Evolutionary conservation across 1,284 basidiomycete genomes (phyloP).

Genomic region (Cryptococcus sp.): DNA sequence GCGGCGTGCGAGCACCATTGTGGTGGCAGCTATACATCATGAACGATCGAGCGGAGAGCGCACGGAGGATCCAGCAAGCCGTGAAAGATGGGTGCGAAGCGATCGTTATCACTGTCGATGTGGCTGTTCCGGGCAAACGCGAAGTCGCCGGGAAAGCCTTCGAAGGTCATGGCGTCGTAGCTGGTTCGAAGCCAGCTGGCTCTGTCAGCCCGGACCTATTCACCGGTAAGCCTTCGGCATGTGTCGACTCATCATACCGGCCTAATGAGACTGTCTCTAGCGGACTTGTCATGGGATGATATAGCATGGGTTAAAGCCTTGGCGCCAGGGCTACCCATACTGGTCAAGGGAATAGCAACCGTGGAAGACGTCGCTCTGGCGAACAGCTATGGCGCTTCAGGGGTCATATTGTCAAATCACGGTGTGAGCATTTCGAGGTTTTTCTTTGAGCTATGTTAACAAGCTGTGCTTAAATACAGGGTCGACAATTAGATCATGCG

Average conservation of each 20-base stretch:
- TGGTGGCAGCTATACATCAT: constrained; percentile 16
- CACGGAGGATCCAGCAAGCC: constrained; percentile 1
- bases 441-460: background rate
- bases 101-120: constrained; percentile 11
- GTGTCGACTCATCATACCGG: too few relatives aligned
- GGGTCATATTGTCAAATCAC: constrained; percentile 46
- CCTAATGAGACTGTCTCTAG: too few relatives aligned
- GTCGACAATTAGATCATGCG: constrained; percentile 23
- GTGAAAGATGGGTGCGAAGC: constrained; percentile 9
- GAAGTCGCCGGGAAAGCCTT: constrained; percentile 4
- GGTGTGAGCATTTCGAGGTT: constrained; percentile 15
- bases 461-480: constrained; percentile 18
- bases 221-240: too few relatives aligned
- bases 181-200: too few relatives aligned
- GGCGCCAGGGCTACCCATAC: constrained; percentile 7
- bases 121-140: constrained; percentile 9
- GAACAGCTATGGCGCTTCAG: constrained; percentile 45
- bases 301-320: too few relatives aligned
- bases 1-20: background rate
- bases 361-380: constrained; percentile 53
- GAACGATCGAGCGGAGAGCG: constrained; percentile 8
- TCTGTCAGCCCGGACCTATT: too few relatives aligned
- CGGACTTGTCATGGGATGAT: too few relatives aligned
- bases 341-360: constrained; percentile 9
- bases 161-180: too few relatives aligned